A percentile compares a stretch with the other conserved stretches of the same genome.
Evolutionary conservation across 768 basidiomycete genomes (phyloP).

Genomic region (Lactarius pseudohatsudake): DNA sequence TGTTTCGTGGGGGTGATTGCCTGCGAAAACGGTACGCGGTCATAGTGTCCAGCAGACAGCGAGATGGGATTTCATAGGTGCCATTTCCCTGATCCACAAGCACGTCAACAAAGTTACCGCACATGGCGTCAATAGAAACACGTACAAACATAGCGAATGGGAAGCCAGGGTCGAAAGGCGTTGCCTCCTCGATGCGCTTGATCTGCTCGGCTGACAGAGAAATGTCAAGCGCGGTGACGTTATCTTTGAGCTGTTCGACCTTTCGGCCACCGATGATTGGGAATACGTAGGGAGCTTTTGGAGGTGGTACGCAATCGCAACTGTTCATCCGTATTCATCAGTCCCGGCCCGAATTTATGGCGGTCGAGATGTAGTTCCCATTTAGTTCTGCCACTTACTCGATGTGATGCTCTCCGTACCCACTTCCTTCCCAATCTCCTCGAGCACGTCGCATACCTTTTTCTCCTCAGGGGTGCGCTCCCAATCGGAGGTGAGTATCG

Average conservation of each 20-base stretch:
- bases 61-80: not conserved
- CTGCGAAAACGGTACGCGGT: slow-evolving; percentile 10
- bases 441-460: slow-evolving; percentile 37
- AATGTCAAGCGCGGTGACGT: slow-evolving; percentile 47
- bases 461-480: slow-evolving; percentile 39
- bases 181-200: slow-evolving; percentile 41
- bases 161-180: slow-evolving; percentile 46
- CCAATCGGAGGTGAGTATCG: slow-evolving; percentile 31
- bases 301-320: slow-evolving; percentile 50
- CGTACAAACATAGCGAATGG: slow-evolving; percentile 33
- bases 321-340: slow-evolving; percentile 29
- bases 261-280: slow-evolving; percentile 49
- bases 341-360: too few species aligned
- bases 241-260: slow-evolving; percentile 45
- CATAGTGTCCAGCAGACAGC: not conserved
- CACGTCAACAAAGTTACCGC: not conserved
- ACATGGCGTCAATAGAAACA: not conserved
- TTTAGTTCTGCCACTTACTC: slow-evolving; percentile 7
- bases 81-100: slow-evolving; percentile 14
- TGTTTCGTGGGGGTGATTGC: slow-evolving; percentile 1
- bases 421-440: slow-evolving; percentile 43
- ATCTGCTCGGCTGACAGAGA: slow-evolving; percentile 43
- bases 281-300: slow-evolving; percentile 49
- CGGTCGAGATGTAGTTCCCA: too few species aligned
- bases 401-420: slow-evolving; percentile 36